Evolutionary conservation across 768 basidiomycete genomes (phyloP).

Genomic region (Lentinula boryana): DNA sequence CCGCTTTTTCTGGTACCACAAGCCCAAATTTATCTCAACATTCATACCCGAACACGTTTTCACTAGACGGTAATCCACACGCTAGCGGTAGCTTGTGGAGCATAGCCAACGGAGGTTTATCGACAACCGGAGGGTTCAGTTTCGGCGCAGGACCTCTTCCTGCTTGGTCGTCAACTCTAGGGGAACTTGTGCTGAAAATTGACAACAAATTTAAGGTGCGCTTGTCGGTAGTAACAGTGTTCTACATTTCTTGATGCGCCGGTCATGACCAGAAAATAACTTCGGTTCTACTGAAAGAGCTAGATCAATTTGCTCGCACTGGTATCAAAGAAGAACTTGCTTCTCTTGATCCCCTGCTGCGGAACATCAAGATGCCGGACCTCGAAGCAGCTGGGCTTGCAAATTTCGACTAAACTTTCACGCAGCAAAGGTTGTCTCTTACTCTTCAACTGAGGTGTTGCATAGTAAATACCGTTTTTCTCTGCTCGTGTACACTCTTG

Average conservation of each 20-base stretch:
- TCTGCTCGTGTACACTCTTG: background rate
- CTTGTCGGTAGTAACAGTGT: background rate
- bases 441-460: background rate
- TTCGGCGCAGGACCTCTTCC: slow-evolving; percentile 39
- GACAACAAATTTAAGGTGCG: slow-evolving; percentile 79
- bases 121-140: slow-evolving; percentile 19
- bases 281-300: slow-evolving; percentile 71
- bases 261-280: slow-evolving; percentile 68
- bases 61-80: background rate
- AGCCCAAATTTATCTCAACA: slow-evolving; percentile 20
- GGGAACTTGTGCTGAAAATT: slow-evolving; percentile 73
- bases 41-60: slow-evolving; percentile 18
- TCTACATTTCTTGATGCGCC: background rate
- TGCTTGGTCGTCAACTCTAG: slow-evolving; percentile 57
- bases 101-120: slow-evolving; percentile 50
- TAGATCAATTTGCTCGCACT: slow-evolving; percentile 75
- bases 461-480: background rate
- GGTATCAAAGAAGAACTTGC: slow-evolving; percentile 80
- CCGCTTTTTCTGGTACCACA: slow-evolving; percentile 13
- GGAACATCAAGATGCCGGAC: slow-evolving; percentile 42
- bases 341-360: slow-evolving; percentile 71
- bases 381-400: slow-evolving; percentile 14
- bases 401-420: slow-evolving; percentile 1
- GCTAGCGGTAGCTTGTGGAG: slow-evolving; percentile 63
- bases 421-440: background rate